These are phyloP conservation scores for Centella asiatica DNA, from an alignment of 129 eudicot species.

Conservation along the genomic window DNA sequence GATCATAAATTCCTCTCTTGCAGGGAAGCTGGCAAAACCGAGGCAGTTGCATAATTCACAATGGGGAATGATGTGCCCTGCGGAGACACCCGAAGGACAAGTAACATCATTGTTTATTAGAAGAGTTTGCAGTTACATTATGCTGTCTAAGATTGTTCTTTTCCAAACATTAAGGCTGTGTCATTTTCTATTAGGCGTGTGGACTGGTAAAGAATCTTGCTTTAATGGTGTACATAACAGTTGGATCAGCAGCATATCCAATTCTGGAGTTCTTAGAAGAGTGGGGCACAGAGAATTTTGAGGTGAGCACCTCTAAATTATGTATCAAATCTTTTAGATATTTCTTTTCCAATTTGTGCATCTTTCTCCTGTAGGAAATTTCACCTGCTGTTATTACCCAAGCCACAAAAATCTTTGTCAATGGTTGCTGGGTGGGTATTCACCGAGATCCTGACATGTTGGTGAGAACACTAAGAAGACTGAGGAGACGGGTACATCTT, in stretches of 20 bases:
- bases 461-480: constrained; percentile 77
- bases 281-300: constrained; percentile 98
- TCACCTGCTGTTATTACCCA: constrained; percentile 88
- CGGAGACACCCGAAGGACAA: constrained; percentile 99
- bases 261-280: constrained; percentile 94
- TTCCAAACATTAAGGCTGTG: not conserved
- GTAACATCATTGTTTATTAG: constrained; percentile 21
- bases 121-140: not conserved
- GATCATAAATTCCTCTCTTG: not conserved
- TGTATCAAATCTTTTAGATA: not conserved
- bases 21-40: constrained; percentile 93
- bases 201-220: constrained; percentile 97
- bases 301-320: constrained; percentile 36
- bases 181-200: constrained; percentile 55
- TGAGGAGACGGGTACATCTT: constrained; percentile 67
- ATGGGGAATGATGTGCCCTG: constrained; percentile 99
- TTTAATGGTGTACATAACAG: constrained; percentile 91
- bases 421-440: constrained; percentile 96
- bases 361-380: constrained; percentile 47
- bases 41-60: constrained; percentile 96
- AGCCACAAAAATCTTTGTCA: constrained; percentile 88
- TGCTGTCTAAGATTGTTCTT: not conserved
- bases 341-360: not conserved
- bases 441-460: constrained; percentile 97
- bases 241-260: constrained; percentile 98